Evolutionary conservation across 768 basidiomycete species (phyloP).

Genomic region (Tricholomella constricta): DNA sequence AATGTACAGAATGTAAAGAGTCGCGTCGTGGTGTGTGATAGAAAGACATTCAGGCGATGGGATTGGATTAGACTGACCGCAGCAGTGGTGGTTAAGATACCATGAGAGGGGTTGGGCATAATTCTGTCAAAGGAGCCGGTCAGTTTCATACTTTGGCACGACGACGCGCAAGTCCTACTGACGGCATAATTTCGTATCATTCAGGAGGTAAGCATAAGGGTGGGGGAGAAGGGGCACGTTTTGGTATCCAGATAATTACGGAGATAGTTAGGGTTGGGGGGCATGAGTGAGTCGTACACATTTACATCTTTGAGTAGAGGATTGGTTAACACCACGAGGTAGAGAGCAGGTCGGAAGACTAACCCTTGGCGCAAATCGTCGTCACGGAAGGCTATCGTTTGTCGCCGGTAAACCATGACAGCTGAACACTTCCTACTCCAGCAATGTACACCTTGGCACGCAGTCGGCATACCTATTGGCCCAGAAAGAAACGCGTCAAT

Average conservation of each 20-base stretch:
- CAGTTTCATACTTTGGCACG: not conserved
- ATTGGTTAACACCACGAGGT: not conserved
- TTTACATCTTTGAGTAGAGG: conserved; percentile 3
- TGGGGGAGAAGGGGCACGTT: conserved; percentile 1
- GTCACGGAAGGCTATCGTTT: conserved; percentile 32
- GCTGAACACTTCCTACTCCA: conserved; percentile 75
- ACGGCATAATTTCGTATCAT: conserved; percentile 23
- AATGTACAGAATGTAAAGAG: conserved; percentile 9
- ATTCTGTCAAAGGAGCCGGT: conserved; percentile 6
- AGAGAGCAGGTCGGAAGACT: not conserved
- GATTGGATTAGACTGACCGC: conserved; percentile 14
- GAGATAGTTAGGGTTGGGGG: conserved; percentile 9
- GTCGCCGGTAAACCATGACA: conserved; percentile 72
- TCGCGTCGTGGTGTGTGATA: conserved; percentile 7
- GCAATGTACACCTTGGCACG: conserved; percentile 74
- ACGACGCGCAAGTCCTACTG: not conserved
- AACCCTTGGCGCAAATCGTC: conserved; percentile 7
- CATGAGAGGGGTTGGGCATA: conserved; percentile 14
- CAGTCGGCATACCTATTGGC: conserved; percentile 68
- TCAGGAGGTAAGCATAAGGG: conserved; percentile 12
- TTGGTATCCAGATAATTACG: conserved; percentile 16
- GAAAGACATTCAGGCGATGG: conserved; percentile 5
- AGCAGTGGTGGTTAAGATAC: conserved; percentile 10
- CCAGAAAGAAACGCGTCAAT: conserved; percentile 7
- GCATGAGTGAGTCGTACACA: conserved; percentile 13